Evolutionary conservation across 148 eudicot genomes (phyloP), one percentile per base, ranked within the genome.

Genomic region (Chenopodium formosanum): DNA sequence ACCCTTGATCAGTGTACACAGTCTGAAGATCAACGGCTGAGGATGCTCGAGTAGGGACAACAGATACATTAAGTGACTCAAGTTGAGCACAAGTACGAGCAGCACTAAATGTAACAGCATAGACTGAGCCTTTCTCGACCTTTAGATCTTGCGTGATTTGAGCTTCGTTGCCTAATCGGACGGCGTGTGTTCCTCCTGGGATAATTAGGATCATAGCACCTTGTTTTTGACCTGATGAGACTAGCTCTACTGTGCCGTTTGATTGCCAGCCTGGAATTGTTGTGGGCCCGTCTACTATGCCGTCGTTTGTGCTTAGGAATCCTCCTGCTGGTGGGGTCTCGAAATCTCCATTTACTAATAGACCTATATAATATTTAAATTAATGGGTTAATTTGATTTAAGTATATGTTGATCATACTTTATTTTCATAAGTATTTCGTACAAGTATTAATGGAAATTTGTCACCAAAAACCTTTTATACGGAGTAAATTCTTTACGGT

Each of bases 191-290:
- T 34, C 98, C 99, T 46, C 91, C 90, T 0, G 99, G 99, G 44
- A 97, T 97, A 73, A 97, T 97, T 65, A 97, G 87, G 90, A 97
- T 92, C 99, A 97, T 97, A 8, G 94, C 99, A 1, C 99, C 99
- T 80, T 97, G 98, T 75, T 91, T 94, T 76, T 97, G 92, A 37
- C 99, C 99, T 0, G 99, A 86, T 17, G 90, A 89, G 11, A 97
- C 89, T 9, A 94, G 81, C 86, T 97, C 99, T 9, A 97, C 97
- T 0, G 97, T 92, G 47, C 99, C 99, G 81, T 90, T 91, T 27
- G 89, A 64, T 84, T 89, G 90, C 99, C 99, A 97, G 40, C 91
- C 83, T 7, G 99, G 99, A 80, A 97, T 82, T 1, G 85, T 50
- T 20, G 89, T 63, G 34, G 91, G 88, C 16, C 90, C 90, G 17